Base-by-base conservation (phyloP, 1,284 basidiomycete species). In the Meira nashicola region DNA sequence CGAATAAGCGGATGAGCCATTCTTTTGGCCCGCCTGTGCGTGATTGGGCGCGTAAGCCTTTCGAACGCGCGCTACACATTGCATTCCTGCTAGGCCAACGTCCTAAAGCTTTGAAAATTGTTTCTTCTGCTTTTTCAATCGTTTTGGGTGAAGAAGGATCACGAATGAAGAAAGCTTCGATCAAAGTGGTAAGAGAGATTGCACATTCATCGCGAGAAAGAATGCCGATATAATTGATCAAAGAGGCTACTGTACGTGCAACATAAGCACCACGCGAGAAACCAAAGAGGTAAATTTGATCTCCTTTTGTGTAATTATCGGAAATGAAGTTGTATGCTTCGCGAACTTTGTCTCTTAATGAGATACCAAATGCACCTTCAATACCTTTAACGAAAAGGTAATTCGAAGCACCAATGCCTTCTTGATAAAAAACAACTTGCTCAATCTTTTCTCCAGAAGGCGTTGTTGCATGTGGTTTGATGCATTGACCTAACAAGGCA, bases 261-360 rank as follows among this genome's bases (percentile, higher is more conserved):
- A 28, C 40, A 39, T 54, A 43, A 11, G 88, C 86, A 1, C 86
- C 86, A 4, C 86, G 82, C 15, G 84, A 86, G 76, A 87, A 87
- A 0, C 80, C 80, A 55, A 81, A 79, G 39, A 81, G 67, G 65
- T 67, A 81, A 55, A 81, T 71, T 54, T 71, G 72, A 60, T 81
- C 80, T 0, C 73, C 74, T 8, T 62, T 64, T 33, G 60, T 62
- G 49, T 71, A 72, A 53, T 73, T 88, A 60, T 86, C 81, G 85
- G 87, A 87, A 55, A 89, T 71, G 74, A 86, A 89, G 50, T 78
- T 80, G 71, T 86, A 87, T 0, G 86, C 85, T 56, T 79, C 82
- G 9, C 19, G 83, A 17, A 65, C 63, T 49, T 73, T 71, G 39
- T 41, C 23, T 6, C 66, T 64, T 12, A 72, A 58, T 1, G 55